Base-by-base conservation (phyloP, 2,329 filamentous ascomycete species). In the Sclerotinia nivalis region DNA sequence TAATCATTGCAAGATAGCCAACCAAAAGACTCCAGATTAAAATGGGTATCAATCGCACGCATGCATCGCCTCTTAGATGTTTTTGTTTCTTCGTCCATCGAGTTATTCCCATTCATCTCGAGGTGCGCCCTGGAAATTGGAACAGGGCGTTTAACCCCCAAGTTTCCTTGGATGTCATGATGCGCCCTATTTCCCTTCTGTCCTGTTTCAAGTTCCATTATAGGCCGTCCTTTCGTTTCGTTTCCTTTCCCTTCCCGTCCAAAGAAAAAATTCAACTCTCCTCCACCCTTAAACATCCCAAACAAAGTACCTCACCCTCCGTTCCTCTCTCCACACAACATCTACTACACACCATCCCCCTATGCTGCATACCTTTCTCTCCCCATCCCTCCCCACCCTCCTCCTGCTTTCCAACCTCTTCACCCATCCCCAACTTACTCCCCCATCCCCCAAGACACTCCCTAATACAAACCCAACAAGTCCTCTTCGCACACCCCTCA, bases 401-500 rank as follows among this genome's bases (percentile, higher is more conserved):
- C n/a, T n/a, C 37, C 10, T 70, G 45, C 40, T 45, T 13, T 45
- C 47, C 25, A 31, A 45, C 52, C n/a, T 70, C 68, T 43, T 65
- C 72, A 50, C 43, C 58, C 56, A 62, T 56, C 43, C 56, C 60
- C 60, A 70, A 61, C 18, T 34, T 47, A 25, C 20, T 15, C 3
- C 70, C 25, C 40, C 66, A 52, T 66, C 72, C 18, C 66, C 72
- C 52, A 80, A 68, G 80, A 74, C 90, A 92, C 73, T 87, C 82
- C 37, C 90, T 81, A 58, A 91, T 85, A 77, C 90, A 92, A n/a
- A 92, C 83, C 75, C 86, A 91, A 77, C 90, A 92, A 0, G 89
- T 87, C 55, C 88, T 83, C 72, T 85, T 81, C 13, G 83, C 82
- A 76, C 90, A 92, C 20, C 86, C 84, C 73, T 86, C 81, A 77